A percentile compares a stretch with the other conserved stretches of the same genome.
These are phyloP conservation scores for Phytophthora tentaculata DNA, from an alignment of 352 stramenopile genomes.

Conservation along the genomic window DNA sequence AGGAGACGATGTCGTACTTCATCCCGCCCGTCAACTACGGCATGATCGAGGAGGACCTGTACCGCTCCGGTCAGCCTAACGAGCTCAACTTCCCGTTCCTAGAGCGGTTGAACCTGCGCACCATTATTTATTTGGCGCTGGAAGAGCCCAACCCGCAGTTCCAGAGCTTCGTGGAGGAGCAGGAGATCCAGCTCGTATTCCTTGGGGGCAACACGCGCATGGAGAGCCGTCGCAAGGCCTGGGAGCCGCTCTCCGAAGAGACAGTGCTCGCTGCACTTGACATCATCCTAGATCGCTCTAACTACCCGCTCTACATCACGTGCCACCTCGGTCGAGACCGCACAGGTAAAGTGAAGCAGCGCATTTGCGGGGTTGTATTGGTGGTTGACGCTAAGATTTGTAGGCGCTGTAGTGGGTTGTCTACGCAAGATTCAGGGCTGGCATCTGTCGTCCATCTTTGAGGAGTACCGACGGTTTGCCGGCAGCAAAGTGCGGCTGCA, in stretches of 20 bases:
- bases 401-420: conserved; percentile 88
- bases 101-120: conserved; percentile 89
- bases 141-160: conserved; percentile 92
- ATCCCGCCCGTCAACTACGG: conserved; percentile 94
- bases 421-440: conserved; percentile 93
- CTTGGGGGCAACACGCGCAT: conserved; percentile 90
- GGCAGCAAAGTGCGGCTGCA: conserved; percentile 91
- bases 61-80: conserved; percentile 90
- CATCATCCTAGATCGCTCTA: conserved; percentile 88
- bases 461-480: conserved; percentile 93
- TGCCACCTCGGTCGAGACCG: conserved; percentile 91
- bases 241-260: conserved; percentile 88
- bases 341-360: conserved; percentile 57
- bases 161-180: conserved; percentile 90
- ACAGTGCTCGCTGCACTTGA: conserved; percentile 91
- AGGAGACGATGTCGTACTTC: conserved; percentile 92
- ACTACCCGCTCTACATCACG: conserved; percentile 92
- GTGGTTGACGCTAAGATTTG: conserved; percentile 3
- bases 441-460: conserved; percentile 93
- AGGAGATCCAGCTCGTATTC: conserved; percentile 90
- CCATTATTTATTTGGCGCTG: conserved; percentile 92
- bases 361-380: neutral
- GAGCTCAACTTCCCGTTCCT: conserved; percentile 95
- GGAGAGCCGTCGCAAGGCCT: conserved; percentile 87
- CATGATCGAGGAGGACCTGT: conserved; percentile 93